Evolutionary conservation across 2,329 filamentous ascomycete genomes (phyloP), one percentile per base, ranked within the genome.

Genomic region (Cladosporium velox): DNA sequence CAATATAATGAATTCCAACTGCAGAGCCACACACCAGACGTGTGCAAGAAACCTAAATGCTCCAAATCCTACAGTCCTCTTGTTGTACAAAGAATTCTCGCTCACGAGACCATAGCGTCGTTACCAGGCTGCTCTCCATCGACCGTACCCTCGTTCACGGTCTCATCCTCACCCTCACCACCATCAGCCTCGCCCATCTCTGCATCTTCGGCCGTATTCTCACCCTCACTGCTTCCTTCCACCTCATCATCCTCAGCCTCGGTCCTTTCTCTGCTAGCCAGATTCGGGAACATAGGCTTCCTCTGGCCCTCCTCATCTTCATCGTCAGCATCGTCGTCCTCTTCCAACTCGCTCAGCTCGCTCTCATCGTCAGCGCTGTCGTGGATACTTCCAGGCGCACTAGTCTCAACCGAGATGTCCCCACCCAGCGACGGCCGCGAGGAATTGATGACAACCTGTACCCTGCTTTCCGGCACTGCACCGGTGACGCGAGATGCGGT

Each of bases 291-390:
- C 65, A 70, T 62, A n/a, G 69, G 69, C 41, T 66, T 69, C n/a
- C 57, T 47, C 21, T 52, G 18, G 15, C 35, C 51, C 11, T 64
- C 61, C 4, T 59, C 67, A 26, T 67, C 65, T 2, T 59, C 67
- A 32, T 67, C 65, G 26, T 62, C 67, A 32, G 59, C 59, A 18
- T 51, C 51, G 2, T 66, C 68, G 2, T 67, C 65, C 62, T 67
- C 65, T 62, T 83, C 82, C 14, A 85, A 75, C 71, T 85, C 84
- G 65, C 82, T 85, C 2, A 86, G 74, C 73, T 86, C 84, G 68
- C 82, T 85, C 68, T 85, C 84, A 66, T 85, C 83, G 69, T 86
- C 84, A 0, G 83, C 83, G 69, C 79, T 80, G 66, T 85, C 83
- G 52, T 85, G 80, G 0, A 84, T 73, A 59, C 81, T 91, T 6